Percentiles rank a stretch among this genome's conserved stretches.
These are phyloP conservation scores for Biscogniauxia marginata DNA, from an alignment of 2,329 filamentous ascomycete genomes.

Conservation along the genomic window DNA sequence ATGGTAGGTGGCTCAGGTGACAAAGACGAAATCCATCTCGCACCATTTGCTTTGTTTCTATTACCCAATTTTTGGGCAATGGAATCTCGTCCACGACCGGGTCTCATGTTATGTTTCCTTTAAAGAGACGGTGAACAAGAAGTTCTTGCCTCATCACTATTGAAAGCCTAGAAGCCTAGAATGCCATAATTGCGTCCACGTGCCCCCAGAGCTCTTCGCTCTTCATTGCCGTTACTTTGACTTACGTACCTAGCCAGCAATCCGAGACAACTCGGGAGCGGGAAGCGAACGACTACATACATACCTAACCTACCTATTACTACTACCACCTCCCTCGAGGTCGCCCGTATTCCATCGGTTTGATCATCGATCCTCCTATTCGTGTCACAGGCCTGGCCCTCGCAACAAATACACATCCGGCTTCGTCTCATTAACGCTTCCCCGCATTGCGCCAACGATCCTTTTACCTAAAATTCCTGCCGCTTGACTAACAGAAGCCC, in stretches of 20 bases:
- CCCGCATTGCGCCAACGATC: slow-evolving; percentile 40
- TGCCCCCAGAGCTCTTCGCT: neutral
- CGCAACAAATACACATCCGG: neutral
- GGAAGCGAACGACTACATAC: neutral
- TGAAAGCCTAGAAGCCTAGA: neutral
- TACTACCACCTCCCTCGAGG: neutral
- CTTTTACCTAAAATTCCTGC: slow-evolving; percentile 46
- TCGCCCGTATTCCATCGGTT: neutral
- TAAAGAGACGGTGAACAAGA: neutral
- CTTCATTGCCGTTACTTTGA: neutral
- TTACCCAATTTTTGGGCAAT: slow-evolving; percentile 45
- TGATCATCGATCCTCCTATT: neutral
- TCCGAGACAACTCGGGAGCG: neutral
- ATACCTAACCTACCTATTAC: no score
- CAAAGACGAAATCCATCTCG: slow-evolving; percentile 30
- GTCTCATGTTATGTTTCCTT: slow-evolving; percentile 9
- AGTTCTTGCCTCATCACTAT: neutral
- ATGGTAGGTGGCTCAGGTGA: slow-evolving; percentile 36
- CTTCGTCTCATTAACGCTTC: slow-evolving; percentile 32
- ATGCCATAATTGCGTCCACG: neutral
- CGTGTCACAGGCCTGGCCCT: no score
- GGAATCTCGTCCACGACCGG: slow-evolving; percentile 17
- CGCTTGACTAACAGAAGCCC: slow-evolving; percentile 48
- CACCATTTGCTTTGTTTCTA: slow-evolving; percentile 44
- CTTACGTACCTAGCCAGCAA: neutral